Evolutionary conservation across 768 basidiomycete genomes (phyloP).

Genomic region (Mycena leptocephala): DNA sequence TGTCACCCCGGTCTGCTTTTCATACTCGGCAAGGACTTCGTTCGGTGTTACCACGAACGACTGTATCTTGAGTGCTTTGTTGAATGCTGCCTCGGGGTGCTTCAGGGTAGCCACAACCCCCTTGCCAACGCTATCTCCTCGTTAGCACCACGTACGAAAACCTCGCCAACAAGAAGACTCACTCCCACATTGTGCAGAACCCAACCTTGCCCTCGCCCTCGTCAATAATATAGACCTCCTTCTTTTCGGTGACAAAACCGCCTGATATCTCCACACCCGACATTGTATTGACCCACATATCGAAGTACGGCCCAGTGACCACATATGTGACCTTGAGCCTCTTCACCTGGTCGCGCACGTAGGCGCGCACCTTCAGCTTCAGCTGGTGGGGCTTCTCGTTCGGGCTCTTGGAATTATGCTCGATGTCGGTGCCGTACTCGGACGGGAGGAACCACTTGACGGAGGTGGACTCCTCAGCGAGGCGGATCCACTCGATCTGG

Average conservation of each 20-base stretch:
- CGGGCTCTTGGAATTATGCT: constrained; percentile 15
- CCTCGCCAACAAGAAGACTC: background rate
- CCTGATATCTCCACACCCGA: background rate
- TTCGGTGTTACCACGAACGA: constrained; percentile 10
- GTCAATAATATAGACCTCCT: constrained; percentile 2
- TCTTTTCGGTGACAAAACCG: constrained; percentile 4
- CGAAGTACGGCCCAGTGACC: constrained; percentile 22
- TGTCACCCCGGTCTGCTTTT: background rate
- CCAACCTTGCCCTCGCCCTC: background rate
- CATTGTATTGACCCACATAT: constrained; percentile 3
- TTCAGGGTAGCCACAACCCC: background rate
- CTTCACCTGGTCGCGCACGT: constrained; percentile 1
- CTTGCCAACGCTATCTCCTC: constrained; percentile 3
- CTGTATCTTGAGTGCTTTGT: constrained; percentile 17
- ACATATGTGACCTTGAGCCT: constrained; percentile 11
- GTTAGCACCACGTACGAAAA: background rate
- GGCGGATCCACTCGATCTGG: constrained; percentile 7
- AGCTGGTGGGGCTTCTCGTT: constrained; percentile 12
- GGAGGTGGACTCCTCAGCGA: constrained; percentile 4
- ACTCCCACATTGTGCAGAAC: constrained; percentile 20
- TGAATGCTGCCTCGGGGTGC: background rate
- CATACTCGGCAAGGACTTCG: constrained; percentile 10
- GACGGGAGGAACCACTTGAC: constrained; percentile 14
- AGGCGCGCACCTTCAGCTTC: constrained; percentile 4
- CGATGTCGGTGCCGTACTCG: constrained; percentile 13